Evolutionary conservation across 352 stramenopile genomes (phyloP).

Genomic region (Thalassiosira mediterranea): DNA sequence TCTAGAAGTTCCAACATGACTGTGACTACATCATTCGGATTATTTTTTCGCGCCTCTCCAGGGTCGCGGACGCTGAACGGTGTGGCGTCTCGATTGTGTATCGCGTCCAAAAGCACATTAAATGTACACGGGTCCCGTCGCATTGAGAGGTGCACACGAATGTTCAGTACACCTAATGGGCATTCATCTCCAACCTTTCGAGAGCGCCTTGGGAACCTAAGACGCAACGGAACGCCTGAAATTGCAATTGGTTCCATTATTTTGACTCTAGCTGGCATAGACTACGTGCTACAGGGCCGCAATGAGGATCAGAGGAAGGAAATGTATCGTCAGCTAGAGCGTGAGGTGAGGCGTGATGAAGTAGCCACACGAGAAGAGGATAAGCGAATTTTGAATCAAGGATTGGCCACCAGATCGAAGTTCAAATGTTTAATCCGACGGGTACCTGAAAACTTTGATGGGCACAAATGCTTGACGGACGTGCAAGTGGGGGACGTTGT

Average conservation of each 20-base stretch:
- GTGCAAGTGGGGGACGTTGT: slow-evolving; percentile 71
- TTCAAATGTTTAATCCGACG: slow-evolving; percentile 47
- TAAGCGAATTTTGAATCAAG: slow-evolving; percentile 20
- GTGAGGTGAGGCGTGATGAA: slow-evolving; percentile 32
- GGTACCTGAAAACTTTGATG: slow-evolving; percentile 53
- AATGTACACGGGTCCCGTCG: too few species aligned
- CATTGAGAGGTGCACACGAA: neutral
- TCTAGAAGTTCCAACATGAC: too few species aligned
- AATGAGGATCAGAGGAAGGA: slow-evolving; percentile 36
- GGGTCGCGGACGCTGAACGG: too few species aligned
- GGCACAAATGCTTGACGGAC: slow-evolving; percentile 57
- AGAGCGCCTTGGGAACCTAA: slow-evolving; percentile 20
- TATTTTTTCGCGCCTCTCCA: too few species aligned
- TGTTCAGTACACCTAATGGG: neutral
- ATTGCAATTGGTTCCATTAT: slow-evolving; percentile 48
- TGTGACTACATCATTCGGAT: too few species aligned
- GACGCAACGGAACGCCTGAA: slow-evolving; percentile 51
- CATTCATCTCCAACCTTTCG: slow-evolving; percentile 14
- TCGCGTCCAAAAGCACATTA: too few species aligned
- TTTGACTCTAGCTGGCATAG: slow-evolving; percentile 34
- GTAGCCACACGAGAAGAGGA: slow-evolving; percentile 28
- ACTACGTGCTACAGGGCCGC: slow-evolving; percentile 42
- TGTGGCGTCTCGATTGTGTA: too few species aligned
- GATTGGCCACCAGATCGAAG: slow-evolving; percentile 8
- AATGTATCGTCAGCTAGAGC: slow-evolving; percentile 34